Base-by-base conservation (phyloP, 257 asterid genomes). In the Nicotiana benthamiana region DNA sequence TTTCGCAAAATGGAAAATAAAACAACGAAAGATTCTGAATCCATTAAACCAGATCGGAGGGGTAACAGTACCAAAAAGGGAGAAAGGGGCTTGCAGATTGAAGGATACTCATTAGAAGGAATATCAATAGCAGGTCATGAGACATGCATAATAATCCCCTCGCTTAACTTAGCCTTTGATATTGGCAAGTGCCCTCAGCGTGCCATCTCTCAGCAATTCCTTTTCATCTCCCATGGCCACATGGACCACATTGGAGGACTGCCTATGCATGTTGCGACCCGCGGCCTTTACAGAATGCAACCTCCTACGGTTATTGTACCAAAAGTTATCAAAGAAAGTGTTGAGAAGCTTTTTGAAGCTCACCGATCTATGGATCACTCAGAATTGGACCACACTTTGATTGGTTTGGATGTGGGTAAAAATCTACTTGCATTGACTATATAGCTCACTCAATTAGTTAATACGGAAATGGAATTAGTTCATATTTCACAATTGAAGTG, bases 161-260 rank as follows among this genome's bases (percentile, higher is more conserved):
- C 91, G 18, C 97, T 95, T 85, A 95, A 86, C 82, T 81, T 93
- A 67, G 94, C 98, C 3, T 95, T 95, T 77, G 99, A 95, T 66
- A 92, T 95, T 8, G 98, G 99, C 80, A 95, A 92, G 91, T 95
- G 99, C 82, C 98, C 99, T 66, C 97, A 93, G 85, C 96, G 96
- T 60, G 99, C 97, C 82, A 86, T 95, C 83, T 89, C 98, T 40
- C 97, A 95, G 11, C 90, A 95, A 85, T 95, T 91, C 84, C 90
- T 95, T 91, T 91, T 93, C 91, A 95, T 95, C 87, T 95, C 99
- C 60, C 99, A 93, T 83, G 99, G 97, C 83, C 99, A 93, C 88
- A 95, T 95, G 99, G 98, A 95, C 88, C 98, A 95, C 85, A 93
- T 92, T 60, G 99, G 97, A 81, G 96, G 99, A 36, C 82, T 96